Conservation (phyloP, 257 asterid species). For the Voacanga thouarsii region DNA sequence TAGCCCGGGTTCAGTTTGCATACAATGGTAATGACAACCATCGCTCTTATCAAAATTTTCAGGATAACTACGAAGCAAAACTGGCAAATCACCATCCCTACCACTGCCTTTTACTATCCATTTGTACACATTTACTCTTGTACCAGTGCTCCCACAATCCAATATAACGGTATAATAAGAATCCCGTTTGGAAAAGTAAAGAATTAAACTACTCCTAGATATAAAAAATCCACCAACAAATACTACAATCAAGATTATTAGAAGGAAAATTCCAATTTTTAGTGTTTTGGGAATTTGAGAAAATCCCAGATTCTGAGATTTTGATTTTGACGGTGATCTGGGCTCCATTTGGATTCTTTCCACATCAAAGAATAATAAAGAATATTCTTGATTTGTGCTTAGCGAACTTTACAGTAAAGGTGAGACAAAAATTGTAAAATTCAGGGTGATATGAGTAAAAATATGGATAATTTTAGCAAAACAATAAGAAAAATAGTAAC, state of each 20-base stretch:
- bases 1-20: conserved; percentile 77
- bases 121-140: conserved; percentile 68
- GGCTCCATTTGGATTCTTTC: conserved; percentile 53
- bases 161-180: conserved; percentile 63
- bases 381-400: neutral
- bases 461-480: neutral
- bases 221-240: conserved; percentile 32
- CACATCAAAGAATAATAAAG: conserved; percentile 2
- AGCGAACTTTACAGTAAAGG: neutral
- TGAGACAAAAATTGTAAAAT: neutral
- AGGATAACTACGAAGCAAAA: conserved; percentile 56
- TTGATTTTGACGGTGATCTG: conserved; percentile 65
- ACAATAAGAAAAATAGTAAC: neutral
- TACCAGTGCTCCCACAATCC: conserved; percentile 91
- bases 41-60: conserved; percentile 39
- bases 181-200: conserved; percentile 18
- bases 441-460: neutral
- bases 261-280: conserved; percentile 32
- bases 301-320: conserved; percentile 27
- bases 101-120: conserved; percentile 41
- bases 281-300: conserved; percentile 26
- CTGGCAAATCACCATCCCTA: conserved; percentile 39
- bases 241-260: conserved; percentile 31
- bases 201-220: conserved; percentile 16
- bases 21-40: conserved; percentile 69